phyloP scores from a whole-genome alignment of 2,329 filamentous ascomycete species.

The Aureobasidium uvarum region DNA sequence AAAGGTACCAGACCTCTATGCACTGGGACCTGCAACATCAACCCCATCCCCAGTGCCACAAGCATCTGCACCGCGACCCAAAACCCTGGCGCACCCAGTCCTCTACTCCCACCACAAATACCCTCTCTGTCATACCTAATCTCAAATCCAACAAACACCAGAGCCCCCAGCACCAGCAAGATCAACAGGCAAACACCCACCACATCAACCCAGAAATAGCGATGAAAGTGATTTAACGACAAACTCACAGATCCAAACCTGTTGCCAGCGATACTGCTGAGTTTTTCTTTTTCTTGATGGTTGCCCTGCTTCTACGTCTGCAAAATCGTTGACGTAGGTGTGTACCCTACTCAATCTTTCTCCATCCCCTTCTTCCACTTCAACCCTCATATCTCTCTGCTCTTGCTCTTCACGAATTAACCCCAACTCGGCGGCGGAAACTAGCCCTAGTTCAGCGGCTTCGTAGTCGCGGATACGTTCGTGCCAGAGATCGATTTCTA shows the following conservation, averaged over 20 bases:
- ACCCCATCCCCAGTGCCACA: background rate
- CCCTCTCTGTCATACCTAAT: background rate
- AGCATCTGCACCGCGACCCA: constrained; percentile 22
- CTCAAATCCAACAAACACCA: background rate
- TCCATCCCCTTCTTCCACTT: background rate
- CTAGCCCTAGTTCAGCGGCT: background rate
- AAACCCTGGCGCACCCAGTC: background rate
- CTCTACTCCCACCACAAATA: background rate
- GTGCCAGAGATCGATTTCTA: constrained; percentile 19
- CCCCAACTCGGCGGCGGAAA: background rate
- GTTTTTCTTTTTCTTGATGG: background rate
- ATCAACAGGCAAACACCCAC: background rate
- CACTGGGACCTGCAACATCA: constrained; percentile 8
- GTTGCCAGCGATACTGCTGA: background rate
- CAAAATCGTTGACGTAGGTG: constrained; percentile 1
- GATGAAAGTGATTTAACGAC: background rate
- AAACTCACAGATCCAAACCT: background rate
- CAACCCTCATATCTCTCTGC: background rate
- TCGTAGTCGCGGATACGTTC: constrained; percentile 1
- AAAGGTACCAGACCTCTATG: constrained; percentile 10
- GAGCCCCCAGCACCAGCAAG: background rate
- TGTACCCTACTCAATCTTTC: constrained; percentile 12
- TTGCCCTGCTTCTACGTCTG: background rate
- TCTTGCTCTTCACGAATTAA: background rate
- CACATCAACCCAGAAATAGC: constrained; percentile 18